Evolutionary conservation across 306 rosid genomes (phyloP).

Genomic region (Trifolium dubium): DNA sequence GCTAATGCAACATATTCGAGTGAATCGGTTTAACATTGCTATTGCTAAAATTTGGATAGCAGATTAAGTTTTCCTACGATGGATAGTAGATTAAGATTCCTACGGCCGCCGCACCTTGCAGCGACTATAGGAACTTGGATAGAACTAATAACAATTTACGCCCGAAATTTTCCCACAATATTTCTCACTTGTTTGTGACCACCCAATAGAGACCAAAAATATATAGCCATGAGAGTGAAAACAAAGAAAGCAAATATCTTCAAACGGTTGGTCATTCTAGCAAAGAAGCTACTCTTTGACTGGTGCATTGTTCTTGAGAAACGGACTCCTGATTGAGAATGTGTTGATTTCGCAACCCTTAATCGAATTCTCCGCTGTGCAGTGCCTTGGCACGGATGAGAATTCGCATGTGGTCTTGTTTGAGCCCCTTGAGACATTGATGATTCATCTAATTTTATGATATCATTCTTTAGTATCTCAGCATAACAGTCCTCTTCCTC

Average conservation of each 20-base stretch:
- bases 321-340: constrained; percentile 9
- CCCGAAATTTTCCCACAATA: constrained; percentile 13
- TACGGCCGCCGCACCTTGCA: background rate
- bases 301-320: constrained; percentile 40
- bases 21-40: constrained; percentile 19
- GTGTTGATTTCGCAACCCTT: constrained; percentile 39
- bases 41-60: background rate
- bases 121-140: background rate
- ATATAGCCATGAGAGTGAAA: constrained; percentile 42
- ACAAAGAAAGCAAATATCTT: constrained; percentile 35
- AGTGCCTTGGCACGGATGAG: constrained; percentile 60
- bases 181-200: constrained; percentile 43
- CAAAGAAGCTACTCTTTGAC: constrained; percentile 30
- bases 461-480: constrained; percentile 84
- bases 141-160: constrained; percentile 31
- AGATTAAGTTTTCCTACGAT: background rate
- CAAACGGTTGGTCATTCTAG: constrained; percentile 19
- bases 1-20: constrained; percentile 18
- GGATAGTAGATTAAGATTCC: background rate
- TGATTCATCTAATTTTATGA: constrained; percentile 71
- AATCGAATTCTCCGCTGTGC: constrained; percentile 68
- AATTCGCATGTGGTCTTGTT: constrained; percentile 35
- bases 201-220: constrained; percentile 42
- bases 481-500: constrained; percentile 81
- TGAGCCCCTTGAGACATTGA: constrained; percentile 45